These are phyloP conservation scores for Inonotus obliquus DNA, from an alignment of 1,284 basidiomycete species.

Conservation along the genomic window DNA sequence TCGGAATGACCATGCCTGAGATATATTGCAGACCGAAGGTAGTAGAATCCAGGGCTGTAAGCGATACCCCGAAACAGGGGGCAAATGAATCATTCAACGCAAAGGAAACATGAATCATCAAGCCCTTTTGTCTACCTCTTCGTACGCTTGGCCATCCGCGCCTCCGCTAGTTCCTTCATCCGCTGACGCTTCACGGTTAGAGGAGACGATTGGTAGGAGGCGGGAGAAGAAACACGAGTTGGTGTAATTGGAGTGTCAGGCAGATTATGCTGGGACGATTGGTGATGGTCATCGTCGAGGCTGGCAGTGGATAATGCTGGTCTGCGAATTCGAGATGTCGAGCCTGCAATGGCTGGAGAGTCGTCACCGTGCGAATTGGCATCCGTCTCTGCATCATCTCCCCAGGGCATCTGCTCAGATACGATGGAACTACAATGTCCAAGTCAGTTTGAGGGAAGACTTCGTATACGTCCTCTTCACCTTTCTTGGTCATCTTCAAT, in stretches of 20 bases:
- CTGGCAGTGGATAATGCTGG: neutral
- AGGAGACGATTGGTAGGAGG: constrained; percentile 31
- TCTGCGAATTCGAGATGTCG: neutral
- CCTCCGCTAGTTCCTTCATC: constrained; percentile 32
- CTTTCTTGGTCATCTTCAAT: constrained; percentile 31
- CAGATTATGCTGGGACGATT: neutral
- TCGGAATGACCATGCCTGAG: neutral
- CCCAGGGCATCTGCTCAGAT: no score
- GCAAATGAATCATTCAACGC: neutral
- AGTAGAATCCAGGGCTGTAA: neutral
- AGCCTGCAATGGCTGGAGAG: neutral
- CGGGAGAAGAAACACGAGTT: neutral
- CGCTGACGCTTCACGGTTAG: constrained; percentile 33
- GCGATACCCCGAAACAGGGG: neutral
- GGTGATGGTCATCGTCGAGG: neutral
- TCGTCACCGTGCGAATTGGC: neutral
- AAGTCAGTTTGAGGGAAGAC: neutral
- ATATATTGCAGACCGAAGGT: neutral
- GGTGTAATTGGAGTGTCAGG: neutral
- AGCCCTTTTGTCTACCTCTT: neutral
- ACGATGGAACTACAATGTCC: neutral
- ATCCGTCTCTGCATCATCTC: no score
- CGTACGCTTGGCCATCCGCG: constrained; percentile 17
- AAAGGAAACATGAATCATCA: neutral
- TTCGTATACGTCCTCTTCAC: constrained; percentile 5